Evolutionary conservation across 345 rosid genomes (phyloP).

Genomic region (Tarenaya hassleriana): DNA sequence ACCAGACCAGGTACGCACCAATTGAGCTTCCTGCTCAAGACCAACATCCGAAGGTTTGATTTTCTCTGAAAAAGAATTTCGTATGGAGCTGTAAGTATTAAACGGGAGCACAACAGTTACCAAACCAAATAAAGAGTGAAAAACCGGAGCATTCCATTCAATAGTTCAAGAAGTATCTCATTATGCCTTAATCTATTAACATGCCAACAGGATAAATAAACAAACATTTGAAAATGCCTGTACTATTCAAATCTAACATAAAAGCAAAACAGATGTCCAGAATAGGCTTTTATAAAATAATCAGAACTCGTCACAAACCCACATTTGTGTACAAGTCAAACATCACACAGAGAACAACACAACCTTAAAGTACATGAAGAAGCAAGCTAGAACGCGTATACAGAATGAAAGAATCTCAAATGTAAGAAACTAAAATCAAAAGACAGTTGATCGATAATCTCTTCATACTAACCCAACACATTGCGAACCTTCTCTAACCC

Average conservation of each 20-base stretch:
- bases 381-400: constrained; percentile 9
- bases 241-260: neutral
- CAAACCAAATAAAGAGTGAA: neutral
- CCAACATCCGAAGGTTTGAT: constrained; percentile 96
- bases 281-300: neutral
- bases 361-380: constrained; percentile 7
- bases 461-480: constrained; percentile 67
- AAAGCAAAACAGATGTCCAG: neutral
- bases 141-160: constrained; percentile 3
- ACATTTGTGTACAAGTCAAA: neutral
- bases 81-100: constrained; percentile 1
- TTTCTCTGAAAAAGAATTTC: constrained; percentile 54
- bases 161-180: neutral
- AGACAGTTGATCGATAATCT: constrained; percentile 2
- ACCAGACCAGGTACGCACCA: constrained; percentile 63
- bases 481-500: constrained; percentile 64
- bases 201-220: neutral
- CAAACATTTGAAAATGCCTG: neutral
- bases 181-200: neutral
- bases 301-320: neutral
- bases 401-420: constrained; percentile 1
- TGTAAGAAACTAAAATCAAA: neutral
- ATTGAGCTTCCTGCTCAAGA: constrained; percentile 89
- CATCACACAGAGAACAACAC: neutral
- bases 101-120: neutral